phyloP scores from a whole-genome alignment of 169 alveolate genomes.

The Plasmodium vivax region DNA sequence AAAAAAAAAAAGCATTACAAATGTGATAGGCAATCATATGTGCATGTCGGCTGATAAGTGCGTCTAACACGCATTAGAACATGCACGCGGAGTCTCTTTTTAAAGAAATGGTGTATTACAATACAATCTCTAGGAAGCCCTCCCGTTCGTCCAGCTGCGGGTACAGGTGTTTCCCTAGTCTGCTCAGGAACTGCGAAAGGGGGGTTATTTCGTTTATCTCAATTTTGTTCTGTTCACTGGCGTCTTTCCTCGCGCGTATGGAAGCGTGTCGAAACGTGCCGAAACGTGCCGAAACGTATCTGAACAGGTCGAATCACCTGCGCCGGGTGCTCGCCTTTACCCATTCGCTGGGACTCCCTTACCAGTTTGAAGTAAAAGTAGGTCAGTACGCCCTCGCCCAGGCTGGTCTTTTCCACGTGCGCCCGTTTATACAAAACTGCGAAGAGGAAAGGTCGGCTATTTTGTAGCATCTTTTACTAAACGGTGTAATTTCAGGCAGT shows the following conservation, averaged over 20 bases:
- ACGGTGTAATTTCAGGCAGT: neutral
- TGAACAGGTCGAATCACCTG: neutral
- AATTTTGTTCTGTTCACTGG: neutral
- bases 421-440: constrained; percentile 18
- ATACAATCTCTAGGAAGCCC: constrained; percentile 53
- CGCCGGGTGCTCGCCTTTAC: neutral
- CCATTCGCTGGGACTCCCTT: neutral
- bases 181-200: constrained; percentile 35
- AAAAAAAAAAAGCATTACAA: neutral
- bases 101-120: constrained; percentile 9
- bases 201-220: neutral
- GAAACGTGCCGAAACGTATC: neutral
- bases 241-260: neutral
- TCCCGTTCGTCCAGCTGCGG: constrained; percentile 51
- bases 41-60: neutral
- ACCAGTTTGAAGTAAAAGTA: constrained; percentile 69
- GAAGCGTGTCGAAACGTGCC: neutral
- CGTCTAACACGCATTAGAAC: neutral
- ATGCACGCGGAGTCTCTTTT: neutral
- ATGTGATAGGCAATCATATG: neutral
- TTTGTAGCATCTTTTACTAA: neutral
- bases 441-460: neutral
- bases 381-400: constrained; percentile 19
- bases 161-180: constrained; percentile 34
- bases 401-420: neutral